Evolutionary conservation across 768 basidiomycete species (phyloP).

Genomic region (Punctularia strigosozonata): DNA sequence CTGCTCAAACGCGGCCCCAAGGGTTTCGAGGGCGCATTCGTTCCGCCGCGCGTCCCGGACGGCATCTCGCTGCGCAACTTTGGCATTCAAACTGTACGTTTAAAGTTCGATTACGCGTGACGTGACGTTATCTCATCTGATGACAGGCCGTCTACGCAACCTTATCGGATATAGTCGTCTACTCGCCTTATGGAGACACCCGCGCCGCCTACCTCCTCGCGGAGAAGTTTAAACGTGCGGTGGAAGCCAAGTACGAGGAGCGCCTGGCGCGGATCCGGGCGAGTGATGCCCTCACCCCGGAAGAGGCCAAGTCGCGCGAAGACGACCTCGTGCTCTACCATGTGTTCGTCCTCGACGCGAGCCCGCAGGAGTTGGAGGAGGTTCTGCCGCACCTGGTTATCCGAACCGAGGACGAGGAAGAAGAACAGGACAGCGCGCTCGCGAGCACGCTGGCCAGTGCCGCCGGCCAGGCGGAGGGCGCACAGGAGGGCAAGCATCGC

Average conservation of each 20-base stretch:
- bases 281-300: conserved; percentile 3
- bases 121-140: conserved; percentile 1
- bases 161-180: conserved; percentile 83
- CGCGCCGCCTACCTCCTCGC: conserved; percentile 49
- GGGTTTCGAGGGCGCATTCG: conserved; percentile 44
- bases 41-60: conserved; percentile 62
- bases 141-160: conserved; percentile 71
- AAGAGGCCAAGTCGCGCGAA: conserved; percentile 5
- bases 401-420: conserved; percentile 27
- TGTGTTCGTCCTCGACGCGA: conserved; percentile 64
- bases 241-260: conserved; percentile 45
- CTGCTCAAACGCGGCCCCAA: conserved; percentile 17
- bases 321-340: conserved; percentile 45
- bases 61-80: conserved; percentile 82
- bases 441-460: conserved; percentile 19
- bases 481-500: not conserved
- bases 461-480: conserved; percentile 7
- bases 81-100: conserved; percentile 76
- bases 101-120: conserved; percentile 1
- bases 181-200: conserved; percentile 58
- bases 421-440: conserved; percentile 20
- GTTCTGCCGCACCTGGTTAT: conserved; percentile 42
- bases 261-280: conserved; percentile 12
- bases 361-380: conserved; percentile 29
- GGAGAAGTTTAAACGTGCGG: conserved; percentile 50